Conservation (phyloP, 2,329 filamentous ascomycete species). For the Phialemonium atrogriseum region DNA sequence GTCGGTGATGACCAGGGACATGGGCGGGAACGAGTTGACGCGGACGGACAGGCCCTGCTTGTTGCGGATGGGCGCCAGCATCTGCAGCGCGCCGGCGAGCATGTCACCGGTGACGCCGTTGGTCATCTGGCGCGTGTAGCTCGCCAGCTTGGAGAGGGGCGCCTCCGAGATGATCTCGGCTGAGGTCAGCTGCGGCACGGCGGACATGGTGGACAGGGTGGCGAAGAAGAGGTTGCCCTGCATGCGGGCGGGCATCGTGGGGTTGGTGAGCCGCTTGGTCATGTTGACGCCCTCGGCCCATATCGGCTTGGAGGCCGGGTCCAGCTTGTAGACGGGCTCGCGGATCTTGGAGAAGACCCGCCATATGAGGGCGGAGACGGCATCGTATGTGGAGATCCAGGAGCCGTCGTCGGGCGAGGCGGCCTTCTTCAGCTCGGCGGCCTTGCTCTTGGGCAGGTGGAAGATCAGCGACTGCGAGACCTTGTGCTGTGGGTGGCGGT, state of each 20-base stretch:
- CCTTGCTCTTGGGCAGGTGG: conserved; percentile 34
- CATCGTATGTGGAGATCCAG: conserved; percentile 39
- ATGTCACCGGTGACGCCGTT: conserved; percentile 22
- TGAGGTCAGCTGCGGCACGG: conserved; percentile 18
- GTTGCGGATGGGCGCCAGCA: conserved; percentile 25
- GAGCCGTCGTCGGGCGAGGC: conserved; percentile 23
- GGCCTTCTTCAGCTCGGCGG: conserved; percentile 26
- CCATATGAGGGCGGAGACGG: conserved; percentile 33
- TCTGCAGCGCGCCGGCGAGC: conserved; percentile 19
- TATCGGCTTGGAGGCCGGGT: conserved; percentile 16
- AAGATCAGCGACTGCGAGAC: conserved; percentile 24
- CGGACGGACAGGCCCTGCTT: conserved; percentile 24
- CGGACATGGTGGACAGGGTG: conserved; percentile 16
- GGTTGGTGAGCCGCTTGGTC: conserved; percentile 24
- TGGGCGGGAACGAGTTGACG: conserved; percentile 24
- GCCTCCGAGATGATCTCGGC: conserved; percentile 24
- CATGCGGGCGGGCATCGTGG: conserved; percentile 21
- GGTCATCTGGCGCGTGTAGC: conserved; percentile 27
- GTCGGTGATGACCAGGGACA: conserved; percentile 26
- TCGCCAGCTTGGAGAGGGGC: conserved; percentile 24
- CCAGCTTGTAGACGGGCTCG: conserved; percentile 22
- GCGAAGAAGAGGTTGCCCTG: conserved; percentile 27
- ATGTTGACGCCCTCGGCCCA: conserved; percentile 32
- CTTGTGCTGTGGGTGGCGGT: conserved; percentile 20
- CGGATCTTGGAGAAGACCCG: conserved; percentile 26